Conservation (phyloP, 768 basidiomycete genomes). For the Strobilomyces dryophilus region DNA sequence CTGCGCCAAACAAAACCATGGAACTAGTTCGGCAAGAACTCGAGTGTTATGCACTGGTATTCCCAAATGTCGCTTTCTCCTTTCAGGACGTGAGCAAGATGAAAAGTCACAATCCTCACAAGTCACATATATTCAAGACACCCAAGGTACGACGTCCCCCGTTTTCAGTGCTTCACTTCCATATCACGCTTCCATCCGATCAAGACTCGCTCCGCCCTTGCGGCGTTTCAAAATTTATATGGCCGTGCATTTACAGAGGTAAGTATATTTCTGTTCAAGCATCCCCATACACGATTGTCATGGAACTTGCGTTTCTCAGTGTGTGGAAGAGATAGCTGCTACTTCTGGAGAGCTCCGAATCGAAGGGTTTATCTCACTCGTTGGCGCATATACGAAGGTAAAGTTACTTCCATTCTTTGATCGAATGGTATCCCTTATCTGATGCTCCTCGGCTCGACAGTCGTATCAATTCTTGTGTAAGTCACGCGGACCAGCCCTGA, state of each 20-base stretch:
- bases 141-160: constrained; percentile 49
- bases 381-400: constrained; percentile 73
- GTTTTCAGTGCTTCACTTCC: constrained; percentile 9
- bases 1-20: constrained; percentile 52
- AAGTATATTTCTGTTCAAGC: constrained; percentile 21
- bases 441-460: constrained; percentile 38
- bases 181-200: constrained; percentile 20
- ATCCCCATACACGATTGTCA: constrained; percentile 4
- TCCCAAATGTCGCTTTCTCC: constrained; percentile 64
- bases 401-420: constrained; percentile 13
- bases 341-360: constrained; percentile 49
- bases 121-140: constrained; percentile 51
- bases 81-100: constrained; percentile 51
- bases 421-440: constrained; percentile 17
- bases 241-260: constrained; percentile 73
- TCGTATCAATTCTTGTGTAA: constrained; percentile 85
- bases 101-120: constrained; percentile 29
- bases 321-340: constrained; percentile 60
- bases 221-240: constrained; percentile 68
- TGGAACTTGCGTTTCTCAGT: constrained; percentile 38
- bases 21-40: constrained; percentile 69
- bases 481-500: constrained; percentile 20
- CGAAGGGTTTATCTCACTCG: constrained; percentile 82
- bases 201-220: constrained; percentile 62
- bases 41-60: constrained; percentile 69